Base-by-base conservation (phyloP, 345 rosid species). In the Linum tenue region DNA sequence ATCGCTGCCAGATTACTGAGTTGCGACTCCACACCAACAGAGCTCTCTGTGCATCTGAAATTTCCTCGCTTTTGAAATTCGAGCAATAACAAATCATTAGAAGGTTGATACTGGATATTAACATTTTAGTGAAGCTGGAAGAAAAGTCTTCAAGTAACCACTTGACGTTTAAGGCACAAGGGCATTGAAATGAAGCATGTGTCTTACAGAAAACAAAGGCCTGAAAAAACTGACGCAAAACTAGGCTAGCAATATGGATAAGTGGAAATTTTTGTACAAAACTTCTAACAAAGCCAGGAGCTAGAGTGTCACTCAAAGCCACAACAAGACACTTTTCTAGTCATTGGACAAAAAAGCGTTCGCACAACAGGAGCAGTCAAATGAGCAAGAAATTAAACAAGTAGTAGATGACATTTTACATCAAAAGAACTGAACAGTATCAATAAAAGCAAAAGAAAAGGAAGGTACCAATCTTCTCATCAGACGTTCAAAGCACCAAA, bases 401-500 rank as follows among this genome's bases (percentile, higher is more conserved):
- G 22, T 14, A 3, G 55, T 37, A 41, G 56, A 58, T 5, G 8
- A 3, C 40, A 55, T 2, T 37, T 36, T 3, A 3, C 36, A 56
- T 59, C 37, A 44, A 61, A 14, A 57, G 41, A 62, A 53, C 35
- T n/a, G 59, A 16, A 55, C 4, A 35, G 6, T 51, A 15, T 65
- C 31, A 22, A 22, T 22, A 22, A 22, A 60, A 67, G 44, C 56
- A 48, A 44, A 69, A 57, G 15, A 14, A 42, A 37, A 43, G 73
- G 17, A 61, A 37, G 35, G 59, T 85, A 91, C 99, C 99, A 90
- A 84, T 87, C 99, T 77, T 50, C 95, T 95, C 99, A 94, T 94
- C 80, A 94, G 69, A 51, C 92, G 84, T 72, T 94, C 99, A 11
- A 94, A 94, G 82, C 97, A 90, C 99, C 99, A 90, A 82, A 94